These are phyloP conservation scores for Monosporascus sp. DNA, from an alignment of 2,329 filamentous ascomycete species.

Conservation along the genomic window DNA sequence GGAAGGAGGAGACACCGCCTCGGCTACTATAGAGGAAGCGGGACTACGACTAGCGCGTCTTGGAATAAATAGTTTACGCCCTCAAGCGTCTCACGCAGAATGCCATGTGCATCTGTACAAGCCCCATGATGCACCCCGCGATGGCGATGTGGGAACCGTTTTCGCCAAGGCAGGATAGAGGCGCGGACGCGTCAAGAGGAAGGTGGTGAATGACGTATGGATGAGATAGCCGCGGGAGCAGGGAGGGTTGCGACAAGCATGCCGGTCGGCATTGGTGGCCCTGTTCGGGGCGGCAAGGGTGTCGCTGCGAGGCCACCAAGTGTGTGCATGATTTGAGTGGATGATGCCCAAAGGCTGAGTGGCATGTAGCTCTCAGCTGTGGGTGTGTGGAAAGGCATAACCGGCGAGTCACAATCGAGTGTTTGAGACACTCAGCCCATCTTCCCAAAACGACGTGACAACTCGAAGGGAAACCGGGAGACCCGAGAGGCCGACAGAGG, in stretches of 20 bases:
- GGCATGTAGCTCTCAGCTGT: not conserved
- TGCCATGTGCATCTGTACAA: not conserved
- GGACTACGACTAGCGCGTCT: no score
- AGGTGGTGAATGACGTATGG: not conserved
- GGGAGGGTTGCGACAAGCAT: not conserved
- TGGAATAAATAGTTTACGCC: not conserved
- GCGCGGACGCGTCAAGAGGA: not conserved
- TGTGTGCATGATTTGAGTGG: slow-evolving; percentile 1
- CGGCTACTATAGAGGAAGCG: no score
- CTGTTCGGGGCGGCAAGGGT: not conserved
- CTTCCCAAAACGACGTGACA: not conserved
- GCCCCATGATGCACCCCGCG: not conserved
- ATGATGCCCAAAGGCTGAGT: not conserved
- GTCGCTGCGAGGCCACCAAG: not conserved
- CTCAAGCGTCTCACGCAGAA: not conserved
- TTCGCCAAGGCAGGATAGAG: not conserved
- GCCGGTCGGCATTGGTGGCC: not conserved
- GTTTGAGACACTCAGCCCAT: not conserved
- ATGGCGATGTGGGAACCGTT: not conserved
- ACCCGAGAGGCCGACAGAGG: not conserved
- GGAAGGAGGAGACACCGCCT: no score
- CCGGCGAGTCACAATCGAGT: not conserved
- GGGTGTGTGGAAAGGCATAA: not conserved
- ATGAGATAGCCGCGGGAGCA: not conserved
- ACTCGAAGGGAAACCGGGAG: not conserved